Base-by-base conservation (phyloP, 257 asterid species). In the Osmanthus fragrans region DNA sequence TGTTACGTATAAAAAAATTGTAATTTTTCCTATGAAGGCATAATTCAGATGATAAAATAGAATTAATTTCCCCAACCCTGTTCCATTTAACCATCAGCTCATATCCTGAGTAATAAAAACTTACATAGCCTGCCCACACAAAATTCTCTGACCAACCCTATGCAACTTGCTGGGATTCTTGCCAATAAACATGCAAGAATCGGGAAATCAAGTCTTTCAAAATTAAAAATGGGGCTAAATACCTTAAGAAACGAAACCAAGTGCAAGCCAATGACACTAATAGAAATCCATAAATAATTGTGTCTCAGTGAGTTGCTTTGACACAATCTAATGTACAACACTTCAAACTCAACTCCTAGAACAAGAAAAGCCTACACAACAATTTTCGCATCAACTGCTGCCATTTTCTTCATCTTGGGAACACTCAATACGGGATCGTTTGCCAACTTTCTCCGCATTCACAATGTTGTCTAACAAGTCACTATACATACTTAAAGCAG, bases 231-330 rank as follows among this genome's bases (percentile, higher is more conserved):
- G 16, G 29, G 65, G 63, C 27, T n/a, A 56, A 56, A n/a, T 21
- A 56, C 29, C 29, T 56, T n/a, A 23, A 56, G 65, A 56, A 56
- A 56, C 4, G 13, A 56, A 70, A 11, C 27, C 51, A 21, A 77
- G 65, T 64, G 75, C 56, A 70, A 42, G 73, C 64, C 63, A 42
- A 9, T 70, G 21, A 79, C 76, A 29, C 47, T 63, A 70, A 75
- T 65, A 9, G 66, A 58, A 75, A 80, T 84, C 71, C 81, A 74
- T 73, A 73, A 40, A 66, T 64, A 75, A 67, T 42, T 51, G 78
- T 64, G 90, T 84, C 97, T 87, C 94, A 89, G 97, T 94, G 85
- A 89, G 97, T 75, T 88, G 94, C 98, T 92, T 92, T 63, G 89
- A 82, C 92, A 79, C 73, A 76, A 64, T 86, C 77, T 45, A 65